These are phyloP conservation scores for Xanthoconium stramineum DNA, from an alignment of 768 basidiomycete species.

Conservation along the genomic window DNA sequence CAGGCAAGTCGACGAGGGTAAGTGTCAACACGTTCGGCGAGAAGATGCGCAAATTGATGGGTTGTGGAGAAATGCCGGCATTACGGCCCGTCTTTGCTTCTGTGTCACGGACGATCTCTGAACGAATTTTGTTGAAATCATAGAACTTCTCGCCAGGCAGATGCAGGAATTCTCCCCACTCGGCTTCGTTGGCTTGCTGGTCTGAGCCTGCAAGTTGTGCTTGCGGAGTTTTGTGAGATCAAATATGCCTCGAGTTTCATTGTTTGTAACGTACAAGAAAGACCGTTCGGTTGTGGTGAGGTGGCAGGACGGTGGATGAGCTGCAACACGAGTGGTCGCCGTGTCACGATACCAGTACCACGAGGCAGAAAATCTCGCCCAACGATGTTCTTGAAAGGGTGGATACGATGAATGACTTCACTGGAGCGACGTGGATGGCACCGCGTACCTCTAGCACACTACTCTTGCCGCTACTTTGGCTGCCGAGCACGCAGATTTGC, in stretches of 20 bases:
- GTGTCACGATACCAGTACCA: constrained; percentile 97
- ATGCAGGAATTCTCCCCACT: constrained; percentile 99
- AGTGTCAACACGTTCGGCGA: constrained; percentile 97
- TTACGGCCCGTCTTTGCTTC: constrained; percentile 99
- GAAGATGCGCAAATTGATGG: constrained; percentile 96
- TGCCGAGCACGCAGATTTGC: constrained; percentile 88
- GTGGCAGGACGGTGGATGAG: constrained; percentile 80
- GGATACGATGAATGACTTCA: constrained; percentile 8
- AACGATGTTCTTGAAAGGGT: constrained; percentile 76
- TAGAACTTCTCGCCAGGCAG: constrained; percentile 96
- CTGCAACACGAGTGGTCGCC: constrained; percentile 94
- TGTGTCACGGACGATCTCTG: constrained; percentile 94
- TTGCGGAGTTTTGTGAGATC: constrained; percentile 6
- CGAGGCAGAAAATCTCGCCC: constrained; percentile 98
- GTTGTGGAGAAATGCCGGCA: constrained; percentile 94
- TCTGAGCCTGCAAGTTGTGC: constrained; percentile 47
- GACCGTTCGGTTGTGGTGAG: constrained; percentile 42
- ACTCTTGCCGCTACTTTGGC: constrained; percentile 92
- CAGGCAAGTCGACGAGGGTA: constrained; percentile 96
- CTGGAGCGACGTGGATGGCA: background rate
- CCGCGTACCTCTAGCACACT: constrained; percentile 79
- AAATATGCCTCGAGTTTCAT: background rate
- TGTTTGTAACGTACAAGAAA: constrained; percentile 35
- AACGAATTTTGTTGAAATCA: constrained; percentile 95
- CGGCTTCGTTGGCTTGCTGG: constrained; percentile 83